Evolutionary conservation across 1,284 basidiomycete genomes (phyloP).

Genomic region (Tylopilus sp.): DNA sequence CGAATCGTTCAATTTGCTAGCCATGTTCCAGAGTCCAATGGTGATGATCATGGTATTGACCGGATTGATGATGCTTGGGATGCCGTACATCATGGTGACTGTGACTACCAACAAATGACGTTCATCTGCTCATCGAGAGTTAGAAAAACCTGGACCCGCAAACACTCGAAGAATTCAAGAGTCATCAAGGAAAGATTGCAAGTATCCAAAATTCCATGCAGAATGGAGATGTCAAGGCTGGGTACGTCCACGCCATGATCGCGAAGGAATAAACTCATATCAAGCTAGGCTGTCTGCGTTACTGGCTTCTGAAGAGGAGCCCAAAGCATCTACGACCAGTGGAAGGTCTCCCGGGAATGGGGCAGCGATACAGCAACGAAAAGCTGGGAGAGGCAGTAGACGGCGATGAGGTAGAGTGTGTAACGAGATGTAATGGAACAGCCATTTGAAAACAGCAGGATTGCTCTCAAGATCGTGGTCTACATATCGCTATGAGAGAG

Average conservation of each 20-base stretch:
- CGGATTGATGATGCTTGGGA: constrained; percentile 67
- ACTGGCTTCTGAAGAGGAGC: constrained; percentile 30
- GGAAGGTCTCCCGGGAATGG: constrained; percentile 19
- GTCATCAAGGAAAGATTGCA: constrained; percentile 60
- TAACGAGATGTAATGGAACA: constrained; percentile 9
- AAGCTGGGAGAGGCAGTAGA: constrained; percentile 25
- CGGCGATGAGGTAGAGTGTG: constrained; percentile 25
- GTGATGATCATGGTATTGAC: constrained; percentile 77
- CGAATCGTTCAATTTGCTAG: constrained; percentile 71
- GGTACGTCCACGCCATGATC: constrained; percentile 37
- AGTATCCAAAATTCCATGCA: constrained; percentile 57
- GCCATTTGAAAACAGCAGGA: background rate
- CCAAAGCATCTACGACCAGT: constrained; percentile 22
- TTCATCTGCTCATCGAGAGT: constrained; percentile 8
- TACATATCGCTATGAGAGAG: constrained; percentile 5
- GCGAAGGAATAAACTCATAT: constrained; percentile 9
- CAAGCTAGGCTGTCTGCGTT: constrained; percentile 40
- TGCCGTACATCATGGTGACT: constrained; percentile 76
- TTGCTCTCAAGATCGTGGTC: background rate
- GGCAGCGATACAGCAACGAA: constrained; percentile 30
- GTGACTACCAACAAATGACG: background rate
- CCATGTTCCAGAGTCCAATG: constrained; percentile 85
- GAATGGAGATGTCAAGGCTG: constrained; percentile 55
- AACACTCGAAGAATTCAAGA: constrained; percentile 65
- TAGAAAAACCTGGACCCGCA: constrained; percentile 82